phyloP scores from a whole-genome alignment of 176 grass and related monocot genomes.

The Avena eriantha region DNA sequence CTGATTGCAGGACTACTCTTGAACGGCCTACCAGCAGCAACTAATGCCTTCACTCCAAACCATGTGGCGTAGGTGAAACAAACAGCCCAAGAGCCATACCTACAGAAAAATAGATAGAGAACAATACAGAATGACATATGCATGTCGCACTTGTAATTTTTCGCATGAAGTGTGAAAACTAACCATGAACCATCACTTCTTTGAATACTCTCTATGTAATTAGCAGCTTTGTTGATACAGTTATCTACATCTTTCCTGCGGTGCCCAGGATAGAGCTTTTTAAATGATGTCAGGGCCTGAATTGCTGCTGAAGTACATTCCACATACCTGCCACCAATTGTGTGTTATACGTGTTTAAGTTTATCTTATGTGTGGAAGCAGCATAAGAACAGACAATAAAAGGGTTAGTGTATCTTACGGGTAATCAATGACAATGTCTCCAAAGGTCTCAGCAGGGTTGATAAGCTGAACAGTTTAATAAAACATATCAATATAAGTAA shows the following conservation, averaged over 20 bases:
- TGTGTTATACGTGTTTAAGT: constrained; percentile 33
- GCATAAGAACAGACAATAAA: constrained; percentile 16
- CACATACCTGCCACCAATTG: constrained; percentile 69
- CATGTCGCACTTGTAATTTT: neutral
- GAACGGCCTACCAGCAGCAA: constrained; percentile 78
- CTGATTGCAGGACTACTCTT: constrained; percentile 66
- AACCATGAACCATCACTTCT: constrained; percentile 84
- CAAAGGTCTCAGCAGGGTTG: constrained; percentile 97
- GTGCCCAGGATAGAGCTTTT: constrained; percentile 81
- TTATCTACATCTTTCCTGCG: constrained; percentile 68
- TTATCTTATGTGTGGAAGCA: constrained; percentile 40
- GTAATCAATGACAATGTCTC: constrained; percentile 95
- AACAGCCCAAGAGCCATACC: constrained; percentile 96
- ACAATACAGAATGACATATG: constrained; percentile 27
- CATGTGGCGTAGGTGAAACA: constrained; percentile 94
- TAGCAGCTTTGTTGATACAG: constrained; percentile 76
- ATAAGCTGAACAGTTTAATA: constrained; percentile 68
- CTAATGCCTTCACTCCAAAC: constrained; percentile 89
- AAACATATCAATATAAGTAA: constrained; percentile 34
- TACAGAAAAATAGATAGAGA: constrained; percentile 44
- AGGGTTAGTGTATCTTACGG: constrained; percentile 74
- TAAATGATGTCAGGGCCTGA: constrained; percentile 90
- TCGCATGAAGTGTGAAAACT: constrained; percentile 29
- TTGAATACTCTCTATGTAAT: constrained; percentile 80
- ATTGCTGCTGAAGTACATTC: constrained; percentile 97